Conservation (phyloP, 768 basidiomycete genomes). For the Coprinopsis sp. region DNA sequence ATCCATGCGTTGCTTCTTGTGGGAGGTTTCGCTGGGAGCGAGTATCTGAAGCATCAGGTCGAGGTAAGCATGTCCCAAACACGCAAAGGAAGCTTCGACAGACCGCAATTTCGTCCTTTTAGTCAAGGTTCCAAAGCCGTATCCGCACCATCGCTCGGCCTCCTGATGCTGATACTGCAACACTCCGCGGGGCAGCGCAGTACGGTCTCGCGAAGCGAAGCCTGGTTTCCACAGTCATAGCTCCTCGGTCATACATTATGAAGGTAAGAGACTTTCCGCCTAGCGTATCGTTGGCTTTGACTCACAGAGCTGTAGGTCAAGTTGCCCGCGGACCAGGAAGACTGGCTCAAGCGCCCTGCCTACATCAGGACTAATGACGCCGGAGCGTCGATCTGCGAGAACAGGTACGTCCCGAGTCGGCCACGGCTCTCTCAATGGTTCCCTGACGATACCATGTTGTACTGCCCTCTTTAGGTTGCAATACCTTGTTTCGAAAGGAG, state of each 20-base stretch:
- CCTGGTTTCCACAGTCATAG: slow-evolving; percentile 78
- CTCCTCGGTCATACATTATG: slow-evolving; percentile 83
- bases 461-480: slow-evolving; percentile 55
- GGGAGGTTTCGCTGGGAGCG: slow-evolving; percentile 84
- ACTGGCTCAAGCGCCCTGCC: slow-evolving; percentile 79
- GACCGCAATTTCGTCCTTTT: slow-evolving; percentile 10
- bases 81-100: neutral
- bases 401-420: slow-evolving; percentile 71
- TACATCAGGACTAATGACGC: slow-evolving; percentile 79
- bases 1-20: slow-evolving; percentile 85
- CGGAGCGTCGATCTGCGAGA: slow-evolving; percentile 76
- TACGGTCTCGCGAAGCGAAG: slow-evolving; percentile 75
- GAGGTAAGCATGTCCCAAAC: slow-evolving; percentile 43
- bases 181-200: slow-evolving; percentile 81
- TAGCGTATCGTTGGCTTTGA: neutral
- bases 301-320: slow-evolving; percentile 55
- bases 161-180: slow-evolving; percentile 84
- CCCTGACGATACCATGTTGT: slow-evolving; percentile 16
- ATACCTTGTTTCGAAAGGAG: slow-evolving; percentile 84
- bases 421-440: slow-evolving; percentile 3
- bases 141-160: slow-evolving; percentile 80
- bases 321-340: slow-evolving; percentile 81
- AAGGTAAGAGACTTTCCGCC: slow-evolving; percentile 46
- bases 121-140: slow-evolving; percentile 63
- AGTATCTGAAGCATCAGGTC: slow-evolving; percentile 77